phyloP scores from a whole-genome alignment of 257 asterid species.

The Ophiorrhiza pumila region DNA sequence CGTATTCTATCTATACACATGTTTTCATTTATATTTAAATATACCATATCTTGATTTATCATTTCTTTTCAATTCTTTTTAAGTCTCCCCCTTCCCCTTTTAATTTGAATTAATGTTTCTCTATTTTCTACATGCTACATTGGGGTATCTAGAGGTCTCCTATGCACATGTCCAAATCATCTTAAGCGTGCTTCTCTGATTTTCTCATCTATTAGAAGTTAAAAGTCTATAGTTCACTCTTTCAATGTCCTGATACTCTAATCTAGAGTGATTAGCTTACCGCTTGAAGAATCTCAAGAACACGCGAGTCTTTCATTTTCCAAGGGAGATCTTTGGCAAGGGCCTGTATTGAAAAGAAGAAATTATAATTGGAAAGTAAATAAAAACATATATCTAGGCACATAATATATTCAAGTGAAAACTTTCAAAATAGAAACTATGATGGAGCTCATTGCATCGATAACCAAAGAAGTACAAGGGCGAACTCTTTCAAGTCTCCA shows the following conservation, averaged over 20 bases:
- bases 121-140: too few species aligned
- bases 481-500: background rate
- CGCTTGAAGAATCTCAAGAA: slow-evolving; percentile 95
- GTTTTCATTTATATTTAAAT: too few species aligned
- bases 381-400: background rate
- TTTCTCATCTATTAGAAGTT: too few species aligned
- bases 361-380: background rate
- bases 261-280: slow-evolving; percentile 36
- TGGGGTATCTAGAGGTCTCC: too few species aligned
- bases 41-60: too few species aligned
- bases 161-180: too few species aligned
- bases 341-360: slow-evolving; percentile 47
- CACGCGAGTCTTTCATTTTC: slow-evolving; percentile 94
- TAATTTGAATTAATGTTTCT: too few species aligned
- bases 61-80: too few species aligned
- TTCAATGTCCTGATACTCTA: background rate
- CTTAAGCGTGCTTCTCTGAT: too few species aligned
- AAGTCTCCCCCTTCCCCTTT: too few species aligned
- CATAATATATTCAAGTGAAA: background rate
- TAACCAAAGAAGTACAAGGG: background rate
- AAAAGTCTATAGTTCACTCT: background rate
- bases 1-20: too few species aligned
- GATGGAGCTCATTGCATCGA: background rate
- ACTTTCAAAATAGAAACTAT: background rate
- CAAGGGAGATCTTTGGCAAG: slow-evolving; percentile 97